Conservation (phyloP, 176 grass and related monocot species). For the Aegilops tauschii region DNA sequence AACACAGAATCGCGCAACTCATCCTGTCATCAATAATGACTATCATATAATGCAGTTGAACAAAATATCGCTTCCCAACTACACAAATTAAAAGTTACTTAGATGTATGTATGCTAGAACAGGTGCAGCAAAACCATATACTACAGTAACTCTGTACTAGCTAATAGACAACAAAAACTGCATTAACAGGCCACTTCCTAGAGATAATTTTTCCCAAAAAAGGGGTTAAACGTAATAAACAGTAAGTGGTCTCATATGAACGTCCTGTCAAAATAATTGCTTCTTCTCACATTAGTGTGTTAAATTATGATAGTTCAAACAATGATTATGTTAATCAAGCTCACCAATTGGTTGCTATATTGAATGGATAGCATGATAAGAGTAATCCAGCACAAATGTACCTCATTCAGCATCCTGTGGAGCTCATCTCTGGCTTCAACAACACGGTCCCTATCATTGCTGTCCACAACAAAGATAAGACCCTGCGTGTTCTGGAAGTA, state of each 20-base stretch:
- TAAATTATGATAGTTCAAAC: no score
- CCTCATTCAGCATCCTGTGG: no score
- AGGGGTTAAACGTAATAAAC: not conserved
- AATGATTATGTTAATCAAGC: no score
- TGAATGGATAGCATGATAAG: no score
- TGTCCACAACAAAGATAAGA: no score
- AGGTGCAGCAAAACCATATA: not conserved
- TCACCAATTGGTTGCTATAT: not conserved
- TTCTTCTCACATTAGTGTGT: not conserved
- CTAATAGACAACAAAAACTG: not conserved
- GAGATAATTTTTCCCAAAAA: not conserved
- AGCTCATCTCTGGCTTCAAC: no score
- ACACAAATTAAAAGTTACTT: not conserved
- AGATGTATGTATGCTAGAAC: not conserved
- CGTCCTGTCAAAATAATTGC: not conserved
- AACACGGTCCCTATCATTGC: no score
- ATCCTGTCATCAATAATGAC: constrained; percentile 25
- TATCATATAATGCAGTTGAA: not conserved
- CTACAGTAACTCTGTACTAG: not conserved
- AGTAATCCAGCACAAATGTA: no score
- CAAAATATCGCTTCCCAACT: not conserved
- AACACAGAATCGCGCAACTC: constrained; percentile 25
- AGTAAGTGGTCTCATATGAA: not conserved
- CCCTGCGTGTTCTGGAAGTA: no score
- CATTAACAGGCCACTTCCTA: not conserved